A percentile compares a stretch with the other conserved stretches of the same genome.
These are phyloP conservation scores for Myriangium duriaei DNA, from an alignment of 2,329 filamentous ascomycete species.

Conservation along the genomic window DNA sequence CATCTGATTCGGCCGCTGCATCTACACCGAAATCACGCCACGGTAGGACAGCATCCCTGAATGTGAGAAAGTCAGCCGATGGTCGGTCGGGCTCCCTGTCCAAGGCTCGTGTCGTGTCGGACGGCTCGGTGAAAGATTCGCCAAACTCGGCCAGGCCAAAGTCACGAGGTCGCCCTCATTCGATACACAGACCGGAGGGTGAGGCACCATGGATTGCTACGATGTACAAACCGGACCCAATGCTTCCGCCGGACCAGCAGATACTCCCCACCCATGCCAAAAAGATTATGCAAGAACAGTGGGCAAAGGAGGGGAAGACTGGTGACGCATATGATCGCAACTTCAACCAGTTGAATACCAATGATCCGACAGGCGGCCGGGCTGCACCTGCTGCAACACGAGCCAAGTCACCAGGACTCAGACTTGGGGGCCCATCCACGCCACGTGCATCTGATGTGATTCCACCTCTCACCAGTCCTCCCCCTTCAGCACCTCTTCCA, in stretches of 20 bases:
- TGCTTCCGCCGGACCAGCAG: constrained; percentile 87
- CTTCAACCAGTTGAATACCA: constrained; percentile 65
- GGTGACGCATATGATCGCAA: constrained; percentile 78
- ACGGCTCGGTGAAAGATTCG: constrained; percentile 3
- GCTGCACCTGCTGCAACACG: constrained; percentile 6
- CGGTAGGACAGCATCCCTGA: constrained; percentile 23
- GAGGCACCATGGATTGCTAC: constrained; percentile 92
- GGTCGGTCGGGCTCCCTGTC: neutral
- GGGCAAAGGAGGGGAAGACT: constrained; percentile 82
- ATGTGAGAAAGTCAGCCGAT: constrained; percentile 1
- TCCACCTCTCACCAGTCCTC: constrained; percentile 1
- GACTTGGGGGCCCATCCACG: neutral
- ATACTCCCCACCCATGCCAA: constrained; percentile 88
- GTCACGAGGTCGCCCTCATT: constrained; percentile 6
- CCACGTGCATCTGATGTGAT: neutral
- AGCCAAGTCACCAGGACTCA: neutral
- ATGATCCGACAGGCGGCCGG: constrained; percentile 37
- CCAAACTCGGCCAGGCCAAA: neutral
- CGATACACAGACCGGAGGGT: constrained; percentile 63
- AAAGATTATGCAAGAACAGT: constrained; percentile 83
- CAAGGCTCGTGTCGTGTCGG: constrained; percentile 4
- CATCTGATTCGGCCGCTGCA: neutral
- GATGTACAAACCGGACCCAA: constrained; percentile 91
- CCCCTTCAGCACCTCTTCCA: neutral
- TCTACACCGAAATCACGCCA: constrained; percentile 29